Evolutionary conservation across 768 basidiomycete species (phyloP).

Genomic region (Krasilnikovozyma curviuscula): DNA sequence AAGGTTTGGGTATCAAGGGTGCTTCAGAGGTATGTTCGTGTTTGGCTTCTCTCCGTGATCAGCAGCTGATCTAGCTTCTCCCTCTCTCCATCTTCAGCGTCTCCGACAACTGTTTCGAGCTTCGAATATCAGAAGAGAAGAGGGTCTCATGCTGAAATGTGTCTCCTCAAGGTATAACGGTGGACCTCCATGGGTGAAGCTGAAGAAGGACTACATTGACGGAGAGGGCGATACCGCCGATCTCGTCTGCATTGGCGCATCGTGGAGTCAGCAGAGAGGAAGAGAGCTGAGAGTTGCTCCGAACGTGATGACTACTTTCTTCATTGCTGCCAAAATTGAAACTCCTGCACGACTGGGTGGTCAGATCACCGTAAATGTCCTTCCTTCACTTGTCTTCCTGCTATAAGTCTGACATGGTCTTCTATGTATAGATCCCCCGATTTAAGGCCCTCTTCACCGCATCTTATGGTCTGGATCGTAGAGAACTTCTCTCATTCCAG

Average conservation of each 20-base stretch:
- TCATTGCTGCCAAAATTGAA: constrained; percentile 37
- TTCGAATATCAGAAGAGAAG: constrained; percentile 12
- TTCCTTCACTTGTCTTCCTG: background rate
- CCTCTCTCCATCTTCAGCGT: background rate
- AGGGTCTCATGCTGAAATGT: constrained; percentile 54
- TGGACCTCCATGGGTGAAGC: constrained; percentile 53
- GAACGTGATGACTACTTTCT: constrained; percentile 56
- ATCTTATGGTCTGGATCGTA: constrained; percentile 52
- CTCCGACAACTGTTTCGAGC: background rate
- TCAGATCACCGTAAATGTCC: background rate
- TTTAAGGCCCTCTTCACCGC: constrained; percentile 56
- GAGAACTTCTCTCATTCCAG: too few relatives aligned
- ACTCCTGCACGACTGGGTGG: background rate
- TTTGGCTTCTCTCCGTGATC: background rate
- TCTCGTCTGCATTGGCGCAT: constrained; percentile 53
- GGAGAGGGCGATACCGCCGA: constrained; percentile 66
- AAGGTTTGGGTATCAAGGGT: constrained; percentile 12
- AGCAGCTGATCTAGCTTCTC: background rate
- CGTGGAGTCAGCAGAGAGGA: constrained; percentile 62
- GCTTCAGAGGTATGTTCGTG: constrained; percentile 11
- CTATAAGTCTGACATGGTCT: background rate
- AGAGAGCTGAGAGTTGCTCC: constrained; percentile 57
- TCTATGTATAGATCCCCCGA: constrained; percentile 29
- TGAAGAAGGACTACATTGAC: constrained; percentile 75
- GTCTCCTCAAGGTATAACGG: constrained; percentile 46